Base-by-base conservation (phyloP, 495 filamentous ascomycete genomes). In the Aspergillus homomorphus region DNA sequence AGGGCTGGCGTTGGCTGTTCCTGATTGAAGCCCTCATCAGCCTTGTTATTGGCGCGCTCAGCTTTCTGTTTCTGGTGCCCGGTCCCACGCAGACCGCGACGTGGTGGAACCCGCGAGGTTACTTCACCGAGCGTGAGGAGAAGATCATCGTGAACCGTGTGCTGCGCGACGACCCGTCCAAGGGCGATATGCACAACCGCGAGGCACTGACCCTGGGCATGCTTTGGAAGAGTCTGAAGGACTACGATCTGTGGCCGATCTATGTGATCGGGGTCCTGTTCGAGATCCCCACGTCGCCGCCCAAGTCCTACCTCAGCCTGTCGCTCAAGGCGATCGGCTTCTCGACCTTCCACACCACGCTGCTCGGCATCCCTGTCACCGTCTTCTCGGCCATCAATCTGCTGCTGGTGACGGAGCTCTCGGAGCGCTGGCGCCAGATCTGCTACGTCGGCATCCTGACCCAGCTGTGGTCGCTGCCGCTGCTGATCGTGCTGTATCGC, bases 71-170 rank as follows among this genome's bases (percentile, higher is more conserved):
- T 20, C 77, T 87, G 65, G 77, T 81, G 2, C 75, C 77, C 0
- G 71, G 73, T 10, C 70, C 76, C 3, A 74, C 69, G 5, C 80
- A 86, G 62, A 90, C 88, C 0, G 72, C 70, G 21, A 85, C 77
- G 43, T 82, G 79, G 77, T 84, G 85, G 62, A 77, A 85, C 28
- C 84, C 85, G 2, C 83, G 81, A 51, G 88, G 87, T 0, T 89
- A 83, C 80, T 90, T 89, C 60, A 79, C 72, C 0, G 83, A 84
- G 52, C 70, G 79, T 0, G 84, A 90, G 60, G 84, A 87, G 62
- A 77, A 70, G 5, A 89, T 90, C 63, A 84, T 90, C 19, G 86
- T 89, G 12, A 91, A 88, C 59, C 79, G 88, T 4, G 78, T 90
- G 10, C 69, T 90, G 7, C 78, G 86, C 15, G 88, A 90, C 46